Conservation (phyloP, 148 eudicot genomes). For the Rhododendron ferrugineum region DNA sequence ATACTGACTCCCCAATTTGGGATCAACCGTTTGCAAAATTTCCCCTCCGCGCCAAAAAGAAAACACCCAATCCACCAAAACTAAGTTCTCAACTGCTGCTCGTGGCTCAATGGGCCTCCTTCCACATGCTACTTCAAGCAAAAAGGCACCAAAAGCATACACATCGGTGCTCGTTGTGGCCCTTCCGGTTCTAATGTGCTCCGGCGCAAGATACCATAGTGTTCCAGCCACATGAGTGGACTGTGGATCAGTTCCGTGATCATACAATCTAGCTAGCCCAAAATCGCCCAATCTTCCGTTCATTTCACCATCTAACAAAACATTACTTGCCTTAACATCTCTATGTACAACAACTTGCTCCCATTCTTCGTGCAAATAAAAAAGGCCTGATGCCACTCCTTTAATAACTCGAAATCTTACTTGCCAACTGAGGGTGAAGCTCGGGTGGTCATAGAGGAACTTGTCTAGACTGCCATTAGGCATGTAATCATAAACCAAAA, state of each 20-base stretch:
- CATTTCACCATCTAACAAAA: conserved; percentile 28
- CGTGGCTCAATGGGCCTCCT: conserved; percentile 27
- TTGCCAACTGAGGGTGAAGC: conserved; percentile 21
- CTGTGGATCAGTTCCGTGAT: conserved; percentile 27
- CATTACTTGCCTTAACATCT: conserved; percentile 38
- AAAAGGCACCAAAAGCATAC: conserved; percentile 36
- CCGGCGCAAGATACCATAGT: conserved; percentile 38
- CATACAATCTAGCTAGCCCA: conserved; percentile 32
- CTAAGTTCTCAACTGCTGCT: conserved; percentile 1
- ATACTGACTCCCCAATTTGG: too few species aligned
- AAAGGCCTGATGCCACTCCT: conserved; percentile 31
- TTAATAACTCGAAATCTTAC: conserved; percentile 30
- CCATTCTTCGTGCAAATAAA: conserved; percentile 32
- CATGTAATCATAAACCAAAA: conserved; percentile 22
- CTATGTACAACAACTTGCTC: conserved; percentile 34
- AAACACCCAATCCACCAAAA: conserved; percentile 18
- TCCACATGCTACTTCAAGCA: conserved; percentile 36
- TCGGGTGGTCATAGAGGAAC: conserved; percentile 18
- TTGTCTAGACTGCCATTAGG: conserved; percentile 32
- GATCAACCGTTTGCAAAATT: too few species aligned
- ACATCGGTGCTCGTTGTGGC: conserved; percentile 36
- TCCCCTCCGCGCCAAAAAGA: background rate
- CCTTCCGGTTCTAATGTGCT: conserved; percentile 22
- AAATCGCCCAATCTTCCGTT: conserved; percentile 36
- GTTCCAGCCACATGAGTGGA: conserved; percentile 32